A percentile compares a stretch with the other conserved stretches of the same genome.
Conservation (phyloP, 768 basidiomycete genomes). For the Phylloporus arenicola region DNA sequence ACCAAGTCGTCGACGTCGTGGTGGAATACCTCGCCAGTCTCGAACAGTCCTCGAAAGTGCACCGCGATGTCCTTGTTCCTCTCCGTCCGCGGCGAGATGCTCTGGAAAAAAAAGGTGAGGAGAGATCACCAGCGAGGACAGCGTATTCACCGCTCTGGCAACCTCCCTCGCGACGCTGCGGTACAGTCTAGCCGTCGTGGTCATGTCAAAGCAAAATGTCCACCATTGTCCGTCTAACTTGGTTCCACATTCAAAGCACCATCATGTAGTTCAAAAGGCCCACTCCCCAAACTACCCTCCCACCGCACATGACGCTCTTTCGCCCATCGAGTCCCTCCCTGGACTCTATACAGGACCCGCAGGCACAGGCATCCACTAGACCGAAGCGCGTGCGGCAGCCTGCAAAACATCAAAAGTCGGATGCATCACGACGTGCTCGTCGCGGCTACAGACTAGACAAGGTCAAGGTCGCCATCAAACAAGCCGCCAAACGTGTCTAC, state of each 20-base stretch:
- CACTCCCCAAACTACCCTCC: neutral
- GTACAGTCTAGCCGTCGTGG: conserved; percentile 17
- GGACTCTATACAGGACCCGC: conserved; percentile 1
- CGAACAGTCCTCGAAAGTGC: conserved; percentile 52
- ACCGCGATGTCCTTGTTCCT: conserved; percentile 41
- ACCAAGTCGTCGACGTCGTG: conserved; percentile 54
- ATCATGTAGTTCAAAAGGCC: conserved; percentile 16
- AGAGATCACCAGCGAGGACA: neutral
- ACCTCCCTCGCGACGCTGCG: conserved; percentile 29
- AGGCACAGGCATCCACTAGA: neutral
- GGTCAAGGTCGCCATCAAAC: conserved; percentile 11
- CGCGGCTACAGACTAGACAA: conserved; percentile 11
- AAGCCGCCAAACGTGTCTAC: conserved; percentile 15
- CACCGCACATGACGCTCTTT: conserved; percentile 12
- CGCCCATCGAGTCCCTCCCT: conserved; percentile 18
- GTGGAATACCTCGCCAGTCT: conserved; percentile 32
- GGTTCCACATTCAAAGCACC: conserved; percentile 14
- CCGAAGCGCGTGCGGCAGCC: neutral
- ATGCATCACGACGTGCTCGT: conserved; percentile 7
- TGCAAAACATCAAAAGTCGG: conserved; percentile 7
- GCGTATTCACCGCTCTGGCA: conserved; percentile 20
- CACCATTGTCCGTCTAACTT: conserved; percentile 2
- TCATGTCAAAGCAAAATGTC: conserved; percentile 8
- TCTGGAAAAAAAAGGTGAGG: conserved; percentile 25
- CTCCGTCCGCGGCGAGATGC: conserved; percentile 31